Evolutionary conservation across 345 rosid species (phyloP).

Genomic region (Brassica nigra): DNA sequence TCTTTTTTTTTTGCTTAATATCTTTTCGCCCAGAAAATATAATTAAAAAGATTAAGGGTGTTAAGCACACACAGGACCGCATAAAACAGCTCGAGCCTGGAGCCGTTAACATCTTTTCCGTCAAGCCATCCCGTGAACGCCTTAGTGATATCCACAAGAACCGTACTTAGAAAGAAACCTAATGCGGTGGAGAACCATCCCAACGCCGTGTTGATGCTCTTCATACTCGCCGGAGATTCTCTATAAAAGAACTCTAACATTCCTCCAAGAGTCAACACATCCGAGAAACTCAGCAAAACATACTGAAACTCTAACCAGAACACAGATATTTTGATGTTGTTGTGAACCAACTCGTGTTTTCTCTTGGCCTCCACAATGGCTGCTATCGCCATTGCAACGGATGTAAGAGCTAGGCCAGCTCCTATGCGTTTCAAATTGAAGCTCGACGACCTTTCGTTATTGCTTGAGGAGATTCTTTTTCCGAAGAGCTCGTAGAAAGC

Average conservation of each 20-base stretch:
- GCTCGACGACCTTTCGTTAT: neutral
- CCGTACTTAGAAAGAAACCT: slow-evolving; percentile 61
- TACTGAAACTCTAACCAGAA: slow-evolving; percentile 60
- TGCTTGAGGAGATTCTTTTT: neutral
- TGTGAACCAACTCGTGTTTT: slow-evolving; percentile 34
- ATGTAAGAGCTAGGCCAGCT: slow-evolving; percentile 49
- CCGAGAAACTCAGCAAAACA: slow-evolving; percentile 54
- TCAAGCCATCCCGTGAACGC: slow-evolving; percentile 53
- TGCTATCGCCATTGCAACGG: slow-evolving; percentile 57
- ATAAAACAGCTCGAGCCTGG: slow-evolving; percentile 53
- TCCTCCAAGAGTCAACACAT: slow-evolving; percentile 62
- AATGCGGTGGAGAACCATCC: slow-evolving; percentile 61
- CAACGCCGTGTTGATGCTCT: slow-evolving; percentile 54
- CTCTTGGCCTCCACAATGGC: slow-evolving; percentile 51
- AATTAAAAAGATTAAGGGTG: slow-evolving; percentile 48
- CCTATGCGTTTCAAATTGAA: slow-evolving; percentile 57
- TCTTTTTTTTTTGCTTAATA: slow-evolving; percentile 23
- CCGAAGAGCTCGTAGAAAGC: slow-evolving; percentile 43
- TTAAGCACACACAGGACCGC: slow-evolving; percentile 51
- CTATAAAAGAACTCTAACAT: slow-evolving; percentile 71
- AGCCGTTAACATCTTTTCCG: slow-evolving; percentile 44
- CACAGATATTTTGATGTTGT: slow-evolving; percentile 41
- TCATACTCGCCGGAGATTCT: slow-evolving; percentile 55
- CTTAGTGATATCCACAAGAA: slow-evolving; percentile 45
- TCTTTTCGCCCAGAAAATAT: slow-evolving; percentile 37